Conservation (phyloP, 768 basidiomycete genomes). For the Boletus patriciae region DNA sequence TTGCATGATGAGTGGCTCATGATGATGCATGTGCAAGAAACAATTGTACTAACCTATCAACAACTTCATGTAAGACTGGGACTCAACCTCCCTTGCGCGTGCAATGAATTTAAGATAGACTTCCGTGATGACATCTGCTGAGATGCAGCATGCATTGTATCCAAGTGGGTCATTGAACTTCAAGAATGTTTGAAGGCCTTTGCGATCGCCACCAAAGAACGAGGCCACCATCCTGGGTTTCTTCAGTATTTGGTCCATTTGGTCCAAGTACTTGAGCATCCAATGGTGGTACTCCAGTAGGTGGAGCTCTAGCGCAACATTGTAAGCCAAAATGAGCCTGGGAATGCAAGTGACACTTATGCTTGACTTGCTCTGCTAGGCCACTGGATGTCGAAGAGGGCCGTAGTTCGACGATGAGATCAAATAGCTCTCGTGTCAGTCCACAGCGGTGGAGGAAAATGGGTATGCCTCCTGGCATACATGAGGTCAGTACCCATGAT, state of each 20-base stretch:
- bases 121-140: background rate
- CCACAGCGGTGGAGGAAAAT: background rate
- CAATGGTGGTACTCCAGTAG: background rate
- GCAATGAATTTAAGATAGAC: background rate
- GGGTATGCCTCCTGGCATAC: background rate
- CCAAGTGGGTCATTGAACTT: background rate
- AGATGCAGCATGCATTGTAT: background rate
- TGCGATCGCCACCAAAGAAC: background rate
- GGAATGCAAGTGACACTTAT: no score
- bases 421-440: background rate
- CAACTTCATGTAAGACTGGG: no score
- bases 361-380: background rate
- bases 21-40: no score
- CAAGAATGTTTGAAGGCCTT: background rate
- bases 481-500: no score
- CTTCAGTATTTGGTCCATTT: background rate
- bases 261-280: background rate
- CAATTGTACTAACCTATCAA: background rate
- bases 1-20: background rate
- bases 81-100: background rate
- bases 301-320: no score
- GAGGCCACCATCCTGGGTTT: background rate
- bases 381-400: background rate
- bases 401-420: background rate
- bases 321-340: no score